These are phyloP conservation scores for Neonectria punicea DNA, from an alignment of 2,329 filamentous ascomycete genomes.

Conservation along the genomic window DNA sequence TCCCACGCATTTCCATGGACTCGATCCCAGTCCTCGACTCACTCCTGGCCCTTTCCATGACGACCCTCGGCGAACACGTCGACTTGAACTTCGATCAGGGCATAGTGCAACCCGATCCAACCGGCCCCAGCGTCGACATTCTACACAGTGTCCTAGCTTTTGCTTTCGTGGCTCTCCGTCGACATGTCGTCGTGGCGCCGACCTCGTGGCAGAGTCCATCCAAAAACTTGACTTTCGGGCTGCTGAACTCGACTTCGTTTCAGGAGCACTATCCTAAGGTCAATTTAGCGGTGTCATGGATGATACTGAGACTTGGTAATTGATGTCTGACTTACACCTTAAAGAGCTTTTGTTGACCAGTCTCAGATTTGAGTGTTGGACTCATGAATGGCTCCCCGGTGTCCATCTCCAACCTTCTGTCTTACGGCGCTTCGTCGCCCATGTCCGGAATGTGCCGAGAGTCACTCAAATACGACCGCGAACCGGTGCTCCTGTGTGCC, in stretches of 20 bases:
- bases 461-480: conserved; percentile 35
- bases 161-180: conserved; percentile 26
- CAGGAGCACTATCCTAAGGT: conserved; percentile 30
- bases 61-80: conserved; percentile 28
- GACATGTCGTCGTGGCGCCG: conserved; percentile 30
- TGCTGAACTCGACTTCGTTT: conserved; percentile 26
- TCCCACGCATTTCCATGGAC: conserved; percentile 45
- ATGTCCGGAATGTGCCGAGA: conserved; percentile 30
- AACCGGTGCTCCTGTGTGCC: conserved; percentile 47
- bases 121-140: conserved; percentile 15
- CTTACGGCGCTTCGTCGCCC: conserved; percentile 31
- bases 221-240: conserved; percentile 25
- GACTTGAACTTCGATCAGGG: conserved; percentile 22
- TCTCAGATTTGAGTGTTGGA: conserved; percentile 42
- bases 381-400: conserved; percentile 43
- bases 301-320: conserved; percentile 44
- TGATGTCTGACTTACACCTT: neutral
- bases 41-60: conserved; percentile 40
- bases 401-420: conserved; percentile 39
- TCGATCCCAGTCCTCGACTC: conserved; percentile 40
- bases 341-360: neutral
- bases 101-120: conserved; percentile 18
- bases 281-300: conserved; percentile 35
- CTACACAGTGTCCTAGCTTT: conserved; percentile 26
- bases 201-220: conserved; percentile 36